Base-by-base conservation (phyloP, 169 alveolate species). In the Plasmodium fragile region DNA sequence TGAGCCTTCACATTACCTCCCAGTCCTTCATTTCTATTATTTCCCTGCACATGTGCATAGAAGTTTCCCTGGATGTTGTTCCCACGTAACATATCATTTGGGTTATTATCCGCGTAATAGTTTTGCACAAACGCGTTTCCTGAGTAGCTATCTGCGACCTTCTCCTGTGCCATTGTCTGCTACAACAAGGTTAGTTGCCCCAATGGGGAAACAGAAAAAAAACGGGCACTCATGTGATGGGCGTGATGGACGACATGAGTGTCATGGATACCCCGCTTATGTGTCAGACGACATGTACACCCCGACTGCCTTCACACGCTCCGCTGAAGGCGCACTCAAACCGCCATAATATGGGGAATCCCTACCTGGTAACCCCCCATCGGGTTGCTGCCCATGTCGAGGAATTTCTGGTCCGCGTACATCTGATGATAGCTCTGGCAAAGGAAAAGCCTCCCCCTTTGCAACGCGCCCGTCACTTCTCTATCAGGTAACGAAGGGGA, bases 1-100 rank as follows among this genome's bases (percentile, higher is more conserved):
- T 95, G 96, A 7, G 53, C 45, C 41, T 41, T 45, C 1, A 89
- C 87, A 30, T 78, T 82, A 18, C 72, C 91, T 10, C 91, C 92
- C 4, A 82, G 10, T 28, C 75, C 2, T 6, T 65, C 36, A n/a
- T 65, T 22, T 65, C n/a, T 22, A 65, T 65, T 65, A 22, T 65
- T 65, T 22, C 36, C 75, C n/a, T 65, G 34, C 75, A 65, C 30
- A 28, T 65, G 7, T 16, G 18, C 75, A n/a, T 65, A 65, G n/a
- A 25, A 13, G 36, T 13, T 65, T n/a, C 75, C 36, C 75, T 65
- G 75, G 16, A 65, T 22, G 36, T 65, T 65, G 13, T n/a, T 28
- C 30, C 41, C 75, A 65, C 2, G 30, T 28, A 22, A 25, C 75
- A 65, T 22, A n/a, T n/a, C 13, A 28, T 28, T 28, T 25, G 13